Evolutionary conservation across 352 stramenopile genomes (phyloP), one percentile per base, ranked within the genome.

Genomic region (Thalassiosira ordinaria): DNA sequence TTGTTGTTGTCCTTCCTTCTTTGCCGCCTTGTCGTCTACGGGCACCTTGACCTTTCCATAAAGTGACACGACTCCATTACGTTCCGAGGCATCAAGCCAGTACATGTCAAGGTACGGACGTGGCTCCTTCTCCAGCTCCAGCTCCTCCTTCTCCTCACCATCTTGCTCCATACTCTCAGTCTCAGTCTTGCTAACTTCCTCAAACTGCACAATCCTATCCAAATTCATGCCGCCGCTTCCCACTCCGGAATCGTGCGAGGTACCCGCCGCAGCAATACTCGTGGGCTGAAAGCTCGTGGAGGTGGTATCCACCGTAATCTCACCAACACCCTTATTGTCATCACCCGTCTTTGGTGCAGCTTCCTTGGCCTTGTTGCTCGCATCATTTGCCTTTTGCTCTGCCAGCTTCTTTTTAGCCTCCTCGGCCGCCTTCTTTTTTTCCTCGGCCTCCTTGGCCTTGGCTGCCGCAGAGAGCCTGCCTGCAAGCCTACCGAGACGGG

Each of bases 21-120:
- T 7, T 11, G 86, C 82, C 7, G 90, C 74, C 0, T 84, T 85
- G 14, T 88, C 33, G 24, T 77, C 27, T 11, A 35, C 56, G 9
- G 80, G 56, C 29, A 94, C 86, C 26, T 72, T 56, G n/a, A 99
- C 96, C 85, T 99, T 99, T 46, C 97, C 98, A 72, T 99, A 99
- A 4, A 99, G 74, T 81, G 98, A 98, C 55, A 99, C 93, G 55
- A 97, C 96, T 13, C 98, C 97, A 22, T 97, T 95, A 22, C 97
- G 93, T 93, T 99, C 98, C 18, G 96, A 92, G 0, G 96, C 96
- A 87, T 99, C 97, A 60, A 98, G 96, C 96, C 97, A 99, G 87
- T 96, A 99, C 86, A 99, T 95, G 75, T 96, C 93, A 16, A 99
- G 86, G 59, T 94, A 95, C 1, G 47, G 31, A 47, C 76, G 68